Base-by-base conservation (phyloP, 1,284 basidiomycete species). In the Trichosporon faecale region DNA sequence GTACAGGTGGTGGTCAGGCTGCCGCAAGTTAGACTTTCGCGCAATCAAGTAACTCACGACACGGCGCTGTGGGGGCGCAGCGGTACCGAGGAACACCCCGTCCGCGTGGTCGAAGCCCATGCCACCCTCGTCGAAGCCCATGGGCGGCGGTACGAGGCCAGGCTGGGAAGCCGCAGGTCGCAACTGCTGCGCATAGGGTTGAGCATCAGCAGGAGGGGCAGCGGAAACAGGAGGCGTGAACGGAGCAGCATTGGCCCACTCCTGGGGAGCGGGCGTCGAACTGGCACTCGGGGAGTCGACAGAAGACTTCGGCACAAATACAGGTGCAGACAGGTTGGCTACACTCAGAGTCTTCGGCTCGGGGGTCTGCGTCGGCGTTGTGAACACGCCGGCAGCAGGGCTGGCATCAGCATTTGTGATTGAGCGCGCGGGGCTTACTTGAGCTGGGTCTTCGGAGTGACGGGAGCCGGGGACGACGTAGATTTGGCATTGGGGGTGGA, bases 1-100 rank as follows among this genome's bases (percentile, higher is more conserved):
- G 84, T 98, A 98, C 33, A 98, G 88, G 77, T 98, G 94, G 80
- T 98, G 94, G 79, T 97, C 90, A 64, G 97, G 88, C 90, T 94
- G 78, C 21, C 6, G 16, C 72, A n/a, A 73, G 72, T 52, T 7
- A 40, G 16, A 37, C 65, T 37, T 66, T 70, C 1, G 8, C 8
- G 2, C 16, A 2, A 12, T 0, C 40, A 6, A 9, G 49, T 35
- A 61, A 84, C 90, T 78, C 79, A 92, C 91, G 23, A 90, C 89
- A 78, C 92, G 90, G 7, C 87, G 87, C 66, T 88, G 81, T 77
- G 87, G 85, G 57, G 87, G 84, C 35, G 67, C 60, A 21, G 52
- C 66, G 8, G 63, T 60, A 21, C 85, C 75, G 68, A 86, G 85
- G 75, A 89, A 92, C 81, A 86, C 75, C 60, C 68, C 72, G 31